Conservation (phyloP, 495 filamentous ascomycete species). For the Penicillium maclennaniae region DNA sequence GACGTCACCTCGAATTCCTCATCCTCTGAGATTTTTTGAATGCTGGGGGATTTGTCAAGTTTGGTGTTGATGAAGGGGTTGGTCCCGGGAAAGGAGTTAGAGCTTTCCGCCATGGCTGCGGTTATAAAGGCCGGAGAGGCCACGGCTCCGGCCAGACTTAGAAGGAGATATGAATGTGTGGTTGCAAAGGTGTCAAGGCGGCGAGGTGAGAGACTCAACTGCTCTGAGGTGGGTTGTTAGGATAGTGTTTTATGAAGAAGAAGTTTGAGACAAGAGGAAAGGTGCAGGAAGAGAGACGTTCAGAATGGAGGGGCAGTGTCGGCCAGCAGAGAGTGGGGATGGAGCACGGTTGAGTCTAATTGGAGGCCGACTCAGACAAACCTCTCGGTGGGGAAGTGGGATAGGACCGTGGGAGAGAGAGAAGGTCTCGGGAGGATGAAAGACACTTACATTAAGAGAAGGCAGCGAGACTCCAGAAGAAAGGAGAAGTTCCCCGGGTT, state of each 20-base stretch:
- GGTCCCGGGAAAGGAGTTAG: conserved; percentile 50
- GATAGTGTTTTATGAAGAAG: neutral
- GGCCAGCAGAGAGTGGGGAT: conserved; percentile 5
- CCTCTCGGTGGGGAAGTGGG: neutral
- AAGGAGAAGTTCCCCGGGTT: neutral
- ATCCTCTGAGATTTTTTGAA: conserved; percentile 54
- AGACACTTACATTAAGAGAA: neutral
- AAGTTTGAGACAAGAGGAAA: neutral
- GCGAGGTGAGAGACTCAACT: neutral
- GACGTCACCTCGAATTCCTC: conserved; percentile 63
- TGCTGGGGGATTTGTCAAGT: conserved; percentile 29
- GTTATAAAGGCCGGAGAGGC: conserved; percentile 27
- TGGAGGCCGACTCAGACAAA: conserved; percentile 1
- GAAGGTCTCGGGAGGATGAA: neutral
- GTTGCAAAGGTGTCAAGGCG: conserved; percentile 1
- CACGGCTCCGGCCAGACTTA: conserved; percentile 29
- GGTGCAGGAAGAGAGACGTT: neutral
- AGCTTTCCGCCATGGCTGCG: conserved; percentile 49
- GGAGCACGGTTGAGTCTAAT: conserved; percentile 1
- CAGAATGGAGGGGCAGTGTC: conserved; percentile 4
- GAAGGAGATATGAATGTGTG: conserved; percentile 18
- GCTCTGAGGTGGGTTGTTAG: neutral
- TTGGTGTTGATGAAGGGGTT: conserved; percentile 52
- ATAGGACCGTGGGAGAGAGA: neutral
- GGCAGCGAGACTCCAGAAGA: neutral